A percentile compares a stretch with the other conserved stretches of the same genome.
Conservation (phyloP, 2,329 filamentous ascomycete genomes). For the Emydomyces testavorans region DNA sequence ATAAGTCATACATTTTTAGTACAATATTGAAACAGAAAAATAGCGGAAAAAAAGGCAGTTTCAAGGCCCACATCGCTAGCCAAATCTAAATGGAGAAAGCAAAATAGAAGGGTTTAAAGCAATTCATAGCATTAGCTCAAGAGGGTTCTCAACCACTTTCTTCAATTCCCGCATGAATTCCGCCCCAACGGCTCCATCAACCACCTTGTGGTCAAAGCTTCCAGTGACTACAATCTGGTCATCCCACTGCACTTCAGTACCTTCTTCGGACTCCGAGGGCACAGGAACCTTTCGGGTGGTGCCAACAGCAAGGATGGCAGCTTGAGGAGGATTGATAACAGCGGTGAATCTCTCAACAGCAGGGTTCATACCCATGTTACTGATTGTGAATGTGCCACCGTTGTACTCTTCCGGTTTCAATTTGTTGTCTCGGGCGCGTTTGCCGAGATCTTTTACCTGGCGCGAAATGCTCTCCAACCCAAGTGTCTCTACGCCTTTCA, state of each 20-base stretch:
- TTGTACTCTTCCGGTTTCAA: constrained; percentile 99
- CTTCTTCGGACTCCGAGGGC: constrained; percentile 73
- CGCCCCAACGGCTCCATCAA: constrained; percentile 89
- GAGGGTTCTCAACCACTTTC: constrained; percentile 93
- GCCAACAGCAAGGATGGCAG: constrained; percentile 86
- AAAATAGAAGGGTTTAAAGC: background rate
- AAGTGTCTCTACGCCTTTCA: constrained; percentile 74
- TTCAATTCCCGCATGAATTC: constrained; percentile 97
- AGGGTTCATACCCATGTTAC: constrained; percentile 99
- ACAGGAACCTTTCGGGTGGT: constrained; percentile 92
- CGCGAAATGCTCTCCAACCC: constrained; percentile 80
- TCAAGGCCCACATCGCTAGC: constrained; percentile 8
- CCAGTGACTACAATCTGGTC: constrained; percentile 92
- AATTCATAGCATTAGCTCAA: constrained; percentile 76
- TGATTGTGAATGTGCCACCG: constrained; percentile 97
- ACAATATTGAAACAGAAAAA: constrained; percentile 5
- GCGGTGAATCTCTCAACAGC: constrained; percentile 95
- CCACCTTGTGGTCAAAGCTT: constrained; percentile 98
- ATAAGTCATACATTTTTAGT: constrained; percentile 13
- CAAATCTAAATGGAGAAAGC: constrained; percentile 12
- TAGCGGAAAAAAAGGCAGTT: background rate
- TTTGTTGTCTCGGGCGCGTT: constrained; percentile 92
- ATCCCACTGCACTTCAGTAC: constrained; percentile 74
- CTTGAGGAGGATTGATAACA: constrained; percentile 97
- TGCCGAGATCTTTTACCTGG: constrained; percentile 90